Conservation (phyloP, 2,329 filamentous ascomycete species). For the Phialophora macrospora region DNA sequence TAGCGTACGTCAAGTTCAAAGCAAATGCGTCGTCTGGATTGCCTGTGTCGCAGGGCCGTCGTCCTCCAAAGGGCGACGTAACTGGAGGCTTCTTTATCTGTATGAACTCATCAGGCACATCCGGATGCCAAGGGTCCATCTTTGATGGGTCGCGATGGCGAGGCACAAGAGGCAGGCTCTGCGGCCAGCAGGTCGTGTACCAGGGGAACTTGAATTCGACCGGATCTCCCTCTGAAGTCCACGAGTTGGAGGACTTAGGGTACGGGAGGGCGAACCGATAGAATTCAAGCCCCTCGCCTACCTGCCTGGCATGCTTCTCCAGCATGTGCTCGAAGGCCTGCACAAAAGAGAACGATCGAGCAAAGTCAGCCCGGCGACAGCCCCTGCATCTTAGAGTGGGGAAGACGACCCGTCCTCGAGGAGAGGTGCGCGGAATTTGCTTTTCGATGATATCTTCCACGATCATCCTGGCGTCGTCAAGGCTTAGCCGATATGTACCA, state of each 20-base stretch:
- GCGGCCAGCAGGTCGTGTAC: conserved; percentile 42
- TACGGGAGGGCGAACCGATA: conserved; percentile 35
- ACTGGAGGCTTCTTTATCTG: conserved; percentile 11
- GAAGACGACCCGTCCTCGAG: conserved; percentile 32
- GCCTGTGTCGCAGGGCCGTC: conserved; percentile 20
- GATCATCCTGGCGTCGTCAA: conserved; percentile 44
- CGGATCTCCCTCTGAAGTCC: conserved; percentile 10
- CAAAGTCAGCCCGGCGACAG: conserved; percentile 40
- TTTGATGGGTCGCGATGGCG: conserved; percentile 39
- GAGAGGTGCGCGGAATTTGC: conserved; percentile 21
- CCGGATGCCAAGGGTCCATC: conserved; percentile 40
- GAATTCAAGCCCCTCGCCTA: conserved; percentile 41
- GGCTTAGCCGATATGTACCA: conserved; percentile 40
- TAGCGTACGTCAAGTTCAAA: conserved; percentile 39
- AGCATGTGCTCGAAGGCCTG: conserved; percentile 43
- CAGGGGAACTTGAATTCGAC: conserved; percentile 38
- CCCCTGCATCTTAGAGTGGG: conserved; percentile 42
- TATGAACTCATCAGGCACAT: conserved; percentile 33
- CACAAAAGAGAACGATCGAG: conserved; percentile 30
- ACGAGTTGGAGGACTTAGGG: conserved; percentile 2
- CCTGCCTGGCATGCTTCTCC: conserved; percentile 36
- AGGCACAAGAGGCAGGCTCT: conserved; percentile 43
- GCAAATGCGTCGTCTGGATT: conserved; percentile 35
- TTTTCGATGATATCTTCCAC: conserved; percentile 40
- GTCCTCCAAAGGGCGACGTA: conserved; percentile 37